These are phyloP conservation scores for Aspergillus fructus DNA, from an alignment of 2,329 filamentous ascomycete genomes.

Conservation along the genomic window DNA sequence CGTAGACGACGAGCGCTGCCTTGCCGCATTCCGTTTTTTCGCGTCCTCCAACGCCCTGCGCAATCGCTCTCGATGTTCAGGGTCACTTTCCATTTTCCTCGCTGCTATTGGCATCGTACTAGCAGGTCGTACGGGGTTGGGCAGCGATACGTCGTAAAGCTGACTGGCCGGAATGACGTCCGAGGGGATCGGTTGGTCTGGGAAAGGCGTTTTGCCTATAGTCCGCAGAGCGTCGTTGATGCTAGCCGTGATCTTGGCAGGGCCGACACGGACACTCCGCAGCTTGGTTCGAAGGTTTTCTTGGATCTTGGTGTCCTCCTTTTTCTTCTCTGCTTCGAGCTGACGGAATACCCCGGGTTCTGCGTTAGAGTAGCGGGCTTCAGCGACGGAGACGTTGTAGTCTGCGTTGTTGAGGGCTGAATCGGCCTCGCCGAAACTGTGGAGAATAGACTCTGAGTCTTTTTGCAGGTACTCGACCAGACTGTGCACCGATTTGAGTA, in stretches of 20 bases:
- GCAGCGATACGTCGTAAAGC: conserved; percentile 18
- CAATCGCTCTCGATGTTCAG: conserved; percentile 48
- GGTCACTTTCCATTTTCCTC: conserved; percentile 28
- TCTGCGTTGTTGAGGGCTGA: conserved; percentile 52
- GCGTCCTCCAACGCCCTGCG: conserved; percentile 54
- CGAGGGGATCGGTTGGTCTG: conserved; percentile 15
- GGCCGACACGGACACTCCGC: conserved; percentile 41
- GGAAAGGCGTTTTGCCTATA: conserved; percentile 31
- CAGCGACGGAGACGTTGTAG: conserved; percentile 54
- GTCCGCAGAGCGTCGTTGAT: conserved; percentile 41
- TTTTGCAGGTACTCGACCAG: conserved; percentile 41
- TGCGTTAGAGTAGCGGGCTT: conserved; percentile 48
- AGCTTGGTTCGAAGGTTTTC: conserved; percentile 43
- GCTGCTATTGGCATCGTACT: conserved; percentile 17
- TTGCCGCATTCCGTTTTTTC: conserved; percentile 52
- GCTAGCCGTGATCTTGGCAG: conserved; percentile 35
- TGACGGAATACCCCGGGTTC: conserved; percentile 42
- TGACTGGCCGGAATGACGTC: conserved; percentile 12
- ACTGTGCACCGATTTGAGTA: conserved; percentile 39
- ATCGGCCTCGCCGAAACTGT: conserved; percentile 50
- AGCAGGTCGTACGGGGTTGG: conserved; percentile 27
- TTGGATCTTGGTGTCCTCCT: conserved; percentile 49
- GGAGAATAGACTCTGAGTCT: conserved; percentile 48
- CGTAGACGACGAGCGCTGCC: neutral
- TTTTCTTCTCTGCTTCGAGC: conserved; percentile 48